phyloP scores from a whole-genome alignment of 2,329 filamentous ascomycete species.

The Claviceps purpurea region DNA sequence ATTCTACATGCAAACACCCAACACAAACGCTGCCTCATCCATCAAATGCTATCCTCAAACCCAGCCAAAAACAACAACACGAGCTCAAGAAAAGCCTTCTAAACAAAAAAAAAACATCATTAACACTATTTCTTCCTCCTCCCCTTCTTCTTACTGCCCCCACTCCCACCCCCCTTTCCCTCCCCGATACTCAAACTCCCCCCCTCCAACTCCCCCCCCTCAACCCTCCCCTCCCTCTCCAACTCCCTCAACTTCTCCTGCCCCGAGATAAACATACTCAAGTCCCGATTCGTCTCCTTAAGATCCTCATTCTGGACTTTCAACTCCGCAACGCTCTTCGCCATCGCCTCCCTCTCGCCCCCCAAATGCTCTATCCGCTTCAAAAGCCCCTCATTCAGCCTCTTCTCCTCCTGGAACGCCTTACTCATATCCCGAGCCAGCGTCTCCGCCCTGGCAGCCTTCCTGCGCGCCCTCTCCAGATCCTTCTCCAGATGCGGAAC shows the following conservation, averaged over 20 bases:
- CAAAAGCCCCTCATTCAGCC: slow-evolving; percentile 68
- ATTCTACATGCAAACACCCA: no score
- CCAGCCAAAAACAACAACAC: no score
- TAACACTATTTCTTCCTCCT: no score
- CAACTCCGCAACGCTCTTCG: slow-evolving; percentile 42
- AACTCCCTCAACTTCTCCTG: slow-evolving; percentile 67
- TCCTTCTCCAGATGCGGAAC: slow-evolving; percentile 62
- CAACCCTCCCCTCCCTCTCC: slow-evolving; percentile 42
- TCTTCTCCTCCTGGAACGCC: slow-evolving; percentile 75
- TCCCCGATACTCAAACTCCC: slow-evolving; percentile 57
- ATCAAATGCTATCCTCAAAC: no score
- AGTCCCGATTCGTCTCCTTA: slow-evolving; percentile 73
- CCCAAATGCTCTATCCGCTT: slow-evolving; percentile 66
- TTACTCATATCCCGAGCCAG: slow-evolving; percentile 64
- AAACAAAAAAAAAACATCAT: no score
- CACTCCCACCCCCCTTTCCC: slow-evolving; percentile 40
- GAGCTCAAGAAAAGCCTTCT: no score
- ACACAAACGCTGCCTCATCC: no score
- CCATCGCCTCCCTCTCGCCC: slow-evolving; percentile 43
- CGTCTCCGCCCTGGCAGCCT: slow-evolving; percentile 57
- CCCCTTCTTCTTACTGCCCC: slow-evolving; percentile 8
- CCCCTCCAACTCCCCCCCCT: slow-evolving; percentile 60
- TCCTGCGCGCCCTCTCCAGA: slow-evolving; percentile 51
- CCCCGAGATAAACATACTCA: slow-evolving; percentile 77
- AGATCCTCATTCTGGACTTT: slow-evolving; percentile 57